Evolutionary conservation across 2,329 filamentous ascomycete species (phyloP).

Genomic region (Trichoderma asperellum): DNA sequence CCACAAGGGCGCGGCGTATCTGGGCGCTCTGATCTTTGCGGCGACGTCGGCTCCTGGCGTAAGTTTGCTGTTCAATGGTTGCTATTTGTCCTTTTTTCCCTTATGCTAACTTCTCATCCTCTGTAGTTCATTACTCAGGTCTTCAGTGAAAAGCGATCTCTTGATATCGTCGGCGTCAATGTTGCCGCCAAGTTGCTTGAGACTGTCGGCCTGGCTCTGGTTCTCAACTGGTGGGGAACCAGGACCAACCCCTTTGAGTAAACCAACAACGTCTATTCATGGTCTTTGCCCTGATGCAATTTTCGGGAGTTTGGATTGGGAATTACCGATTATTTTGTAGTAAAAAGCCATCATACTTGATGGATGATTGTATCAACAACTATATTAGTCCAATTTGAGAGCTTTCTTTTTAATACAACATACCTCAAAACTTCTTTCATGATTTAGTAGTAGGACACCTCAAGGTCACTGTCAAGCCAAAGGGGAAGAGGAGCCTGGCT

Average conservation of each 20-base stretch:
- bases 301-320: conserved; percentile 2
- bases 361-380: conserved; percentile 19
- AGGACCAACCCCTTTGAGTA: conserved; percentile 90
- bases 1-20: conserved; percentile 96
- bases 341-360: conserved; percentile 1
- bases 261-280: conserved; percentile 34
- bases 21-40: conserved; percentile 88
- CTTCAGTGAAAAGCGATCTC: conserved; percentile 86
- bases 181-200: conserved; percentile 84
- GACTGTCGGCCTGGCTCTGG: conserved; percentile 87
- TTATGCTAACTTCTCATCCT: neutral
- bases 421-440: neutral
- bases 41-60: conserved; percentile 87
- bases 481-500: neutral
- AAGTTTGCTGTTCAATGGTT: conserved; percentile 41
- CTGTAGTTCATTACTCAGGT: conserved; percentile 80
- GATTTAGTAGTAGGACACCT: too few species aligned
- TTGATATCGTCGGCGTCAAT: conserved; percentile 87
- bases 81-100: neutral
- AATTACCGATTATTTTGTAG: conserved; percentile 3
- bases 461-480: neutral
- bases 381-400: conserved; percentile 9
- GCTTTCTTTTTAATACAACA: neutral
- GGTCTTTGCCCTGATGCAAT: neutral
- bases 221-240: conserved; percentile 98